These are phyloP conservation scores for Emergomyces orientalis DNA, from an alignment of 2,329 filamentous ascomycete genomes.

Conservation along the genomic window DNA sequence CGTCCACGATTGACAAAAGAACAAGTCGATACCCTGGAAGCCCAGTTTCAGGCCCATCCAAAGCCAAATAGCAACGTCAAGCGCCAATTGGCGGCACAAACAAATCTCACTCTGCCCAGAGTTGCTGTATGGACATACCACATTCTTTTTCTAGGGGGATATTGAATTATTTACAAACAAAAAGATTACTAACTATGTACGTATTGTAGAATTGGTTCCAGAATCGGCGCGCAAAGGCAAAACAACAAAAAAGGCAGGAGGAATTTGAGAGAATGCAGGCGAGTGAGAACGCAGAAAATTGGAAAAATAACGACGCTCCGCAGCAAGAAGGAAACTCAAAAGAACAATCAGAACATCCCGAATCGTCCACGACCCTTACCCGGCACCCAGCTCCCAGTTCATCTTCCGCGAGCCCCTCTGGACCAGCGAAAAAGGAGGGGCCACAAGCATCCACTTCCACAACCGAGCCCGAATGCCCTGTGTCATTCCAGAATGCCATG, in stretches of 20 bases:
- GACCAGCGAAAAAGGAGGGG: slow-evolving; percentile 20
- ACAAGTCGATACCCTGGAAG: slow-evolving; percentile 42
- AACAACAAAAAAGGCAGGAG: slow-evolving; percentile 42
- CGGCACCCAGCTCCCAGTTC: slow-evolving; percentile 1
- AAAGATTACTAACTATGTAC: neutral
- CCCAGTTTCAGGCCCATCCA: slow-evolving; percentile 42
- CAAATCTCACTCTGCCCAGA: slow-evolving; percentile 40
- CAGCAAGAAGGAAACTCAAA: slow-evolving; percentile 19
- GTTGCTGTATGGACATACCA: slow-evolving; percentile 37
- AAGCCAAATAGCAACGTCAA: slow-evolving; percentile 44
- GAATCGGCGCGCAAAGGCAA: slow-evolving; percentile 44
- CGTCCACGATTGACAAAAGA: slow-evolving; percentile 44
- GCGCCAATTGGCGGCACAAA: slow-evolving; percentile 41
- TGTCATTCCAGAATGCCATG: neutral
- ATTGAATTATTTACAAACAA: neutral
- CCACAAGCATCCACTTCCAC: slow-evolving; percentile 4
- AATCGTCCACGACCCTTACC: slow-evolving; percentile 2
- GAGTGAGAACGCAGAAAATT: slow-evolving; percentile 20
- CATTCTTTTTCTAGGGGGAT: neutral
- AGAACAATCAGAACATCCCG: slow-evolving; percentile 5
- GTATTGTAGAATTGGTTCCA: slow-evolving; percentile 43
- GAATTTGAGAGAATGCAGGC: slow-evolving; percentile 40
- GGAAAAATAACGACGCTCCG: slow-evolving; percentile 23
- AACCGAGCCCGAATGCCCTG: neutral
- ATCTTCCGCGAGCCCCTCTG: slow-evolving; percentile 11